Evolutionary conservation across 2,329 filamentous ascomycete genomes (phyloP), one percentile per base, ranked within the genome.

Genomic region (Sphaerulina vaccinii): DNA sequence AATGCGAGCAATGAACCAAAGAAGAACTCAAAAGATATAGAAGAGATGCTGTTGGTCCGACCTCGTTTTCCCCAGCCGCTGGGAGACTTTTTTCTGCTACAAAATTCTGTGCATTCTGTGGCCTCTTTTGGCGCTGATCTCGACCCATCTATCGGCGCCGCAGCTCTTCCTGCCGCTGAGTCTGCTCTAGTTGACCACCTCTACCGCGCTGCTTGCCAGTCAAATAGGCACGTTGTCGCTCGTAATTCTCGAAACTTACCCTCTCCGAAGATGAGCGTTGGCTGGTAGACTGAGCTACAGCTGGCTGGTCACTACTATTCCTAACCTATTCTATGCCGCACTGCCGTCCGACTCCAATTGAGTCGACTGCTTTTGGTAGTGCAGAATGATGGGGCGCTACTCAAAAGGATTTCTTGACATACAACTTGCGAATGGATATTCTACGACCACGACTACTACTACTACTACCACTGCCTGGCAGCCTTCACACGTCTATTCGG

Each of bases 321-420:
- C 10, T 27, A 5, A 27, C 10, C n/a, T 27, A 5, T 27, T 27
- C 24, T 10, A 27, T 27, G 24, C 24, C 24, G 24, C 24, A 27
- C 36, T 42, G 49, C 49, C 29, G 15, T 16, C 18, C 24, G 42
- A 42, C 22, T 36, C 49, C 21, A 43, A 33, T 33, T 29, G 21
- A 40, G 33, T 37, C 18, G 10, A 36, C 11, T 36, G 11, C 11
- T 36, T 44, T 9, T 21, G n/a, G 27, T 29, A 29, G 27, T 32
- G 38, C 46, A 39, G 8, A 16, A 24, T 36, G 33, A 49, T 58
- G 54, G 52, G 56, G 35, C 58, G 54, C 44, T 45, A 57, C 29
- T 33, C 57, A 18, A 57, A 55, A 42, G 45, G 44, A 35, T 59
- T 62, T 15, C 51, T 63, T 36, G 59, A 61, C 46, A 35, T 62